Evolutionary conservation across 768 basidiomycete species (phyloP), one percentile per base, ranked within the genome.

Genomic region (Rhizopogon rudus): DNA sequence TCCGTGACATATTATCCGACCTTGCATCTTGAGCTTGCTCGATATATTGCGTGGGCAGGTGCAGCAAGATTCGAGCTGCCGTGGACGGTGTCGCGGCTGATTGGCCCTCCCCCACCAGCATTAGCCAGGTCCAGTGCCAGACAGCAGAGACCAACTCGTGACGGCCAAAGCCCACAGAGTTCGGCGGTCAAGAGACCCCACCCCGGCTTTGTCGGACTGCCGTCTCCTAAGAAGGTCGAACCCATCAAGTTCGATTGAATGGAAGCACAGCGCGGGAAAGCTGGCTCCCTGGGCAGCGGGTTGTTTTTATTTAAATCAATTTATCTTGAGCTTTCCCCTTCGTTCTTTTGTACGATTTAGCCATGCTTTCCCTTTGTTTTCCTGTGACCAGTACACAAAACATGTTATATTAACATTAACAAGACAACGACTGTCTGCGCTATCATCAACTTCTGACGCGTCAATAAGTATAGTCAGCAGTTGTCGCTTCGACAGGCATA

Each of bases 1-100:
- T 98, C 95, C 16, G 85, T 88, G 22, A 86, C 88, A 12, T 98
- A 97, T 71, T 99, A 99, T 69, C 93, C 94, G 0, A 88, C 85
- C 3, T 81, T 99, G 1, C 97, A 99, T 70, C 85, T 98, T 40
- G 96, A 99, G 70, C 75, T 99, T 50, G 82, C 93, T 13, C 84
- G 94, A 33, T 98, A 98, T 67, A 79, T 98, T 60, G 75, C 80
- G 1, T 78, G 83, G 58, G 84, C 87, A 3, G 71, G 71, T 25
- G 75, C 78, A 14, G 81, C 91, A 40, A 84, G 84, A 35, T 88
- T 84, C 61, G 86, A 91, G 61, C 68, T 95, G 37, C 93, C 94
- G 6, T 93, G 87, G 77, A 81, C 88, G 8, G 77, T 95, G 35
- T 84, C 86, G 35, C 80, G 91, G 45, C 75, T 93, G 25, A 77